phyloP scores from a whole-genome alignment of 2,329 filamentous ascomycete genomes.

The Incumbomyces lentus region DNA sequence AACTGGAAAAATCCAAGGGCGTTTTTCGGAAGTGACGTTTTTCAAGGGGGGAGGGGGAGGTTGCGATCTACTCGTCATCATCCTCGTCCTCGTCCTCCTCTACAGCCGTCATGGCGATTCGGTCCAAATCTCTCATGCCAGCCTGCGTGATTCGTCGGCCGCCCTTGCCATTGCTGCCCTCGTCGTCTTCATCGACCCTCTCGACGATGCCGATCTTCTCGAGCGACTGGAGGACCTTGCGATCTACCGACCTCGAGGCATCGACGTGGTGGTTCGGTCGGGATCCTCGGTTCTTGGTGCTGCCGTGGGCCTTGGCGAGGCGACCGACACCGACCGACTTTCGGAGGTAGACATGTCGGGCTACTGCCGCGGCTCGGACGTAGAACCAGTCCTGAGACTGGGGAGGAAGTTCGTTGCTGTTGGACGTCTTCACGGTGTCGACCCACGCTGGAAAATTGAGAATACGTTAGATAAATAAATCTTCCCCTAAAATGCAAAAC shows the following conservation, averaged over 20 bases:
- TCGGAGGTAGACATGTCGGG: slow-evolving; percentile 97
- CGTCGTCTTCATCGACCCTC: slow-evolving; percentile 67
- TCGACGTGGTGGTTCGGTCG: slow-evolving; percentile 91
- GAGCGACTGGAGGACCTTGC: slow-evolving; percentile 91
- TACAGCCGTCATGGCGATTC: slow-evolving; percentile 70
- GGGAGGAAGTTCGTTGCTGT: slow-evolving; percentile 92
- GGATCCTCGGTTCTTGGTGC: slow-evolving; percentile 91
- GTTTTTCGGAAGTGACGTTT: not conserved
- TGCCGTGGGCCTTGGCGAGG: slow-evolving; percentile 91
- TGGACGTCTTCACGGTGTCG: slow-evolving; percentile 97
- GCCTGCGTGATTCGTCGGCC: slow-evolving; percentile 96
- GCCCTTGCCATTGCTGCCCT: slow-evolving; percentile 83
- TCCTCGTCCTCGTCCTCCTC: slow-evolving; percentile 60
- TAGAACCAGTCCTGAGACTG: slow-evolving; percentile 97
- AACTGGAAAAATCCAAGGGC: too few species aligned
- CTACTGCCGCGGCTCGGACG: slow-evolving; percentile 83
- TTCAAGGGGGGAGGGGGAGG: too few species aligned
- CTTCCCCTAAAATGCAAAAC: too few species aligned
- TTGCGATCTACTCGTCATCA: slow-evolving; percentile 25
- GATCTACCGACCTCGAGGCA: slow-evolving; percentile 89
- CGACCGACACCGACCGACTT: slow-evolving; percentile 99
- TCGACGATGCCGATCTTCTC: slow-evolving; percentile 99
- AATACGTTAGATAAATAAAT: too few species aligned
- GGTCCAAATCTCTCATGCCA: slow-evolving; percentile 98
- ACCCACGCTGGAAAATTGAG: slow-evolving; percentile 64